Evolutionary conservation across 495 filamentous ascomycete genomes (phyloP).

Genomic region (Penicillium silybi): DNA sequence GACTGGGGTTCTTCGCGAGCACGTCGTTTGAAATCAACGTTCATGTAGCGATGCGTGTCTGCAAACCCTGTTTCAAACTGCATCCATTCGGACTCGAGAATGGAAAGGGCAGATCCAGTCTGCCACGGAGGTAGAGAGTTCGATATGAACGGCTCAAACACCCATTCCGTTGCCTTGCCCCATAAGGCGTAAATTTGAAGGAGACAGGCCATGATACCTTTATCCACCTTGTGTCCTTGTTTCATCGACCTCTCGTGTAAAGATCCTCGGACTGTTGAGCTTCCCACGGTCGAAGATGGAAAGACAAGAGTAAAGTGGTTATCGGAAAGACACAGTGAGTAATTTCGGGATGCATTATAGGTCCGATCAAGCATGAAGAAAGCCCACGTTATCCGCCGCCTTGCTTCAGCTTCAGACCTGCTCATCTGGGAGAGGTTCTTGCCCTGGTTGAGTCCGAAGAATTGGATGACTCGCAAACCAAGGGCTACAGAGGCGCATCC

Average conservation of each 20-base stretch:
- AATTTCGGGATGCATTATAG: constrained; percentile 26
- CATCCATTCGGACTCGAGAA: constrained; percentile 30
- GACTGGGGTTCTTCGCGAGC: constrained; percentile 21
- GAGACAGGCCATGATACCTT: constrained; percentile 22
- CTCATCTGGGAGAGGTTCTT: constrained; percentile 3
- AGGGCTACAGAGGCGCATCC: constrained; percentile 22
- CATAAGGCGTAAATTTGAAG: constrained; percentile 23
- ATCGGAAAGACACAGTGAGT: constrained; percentile 25
- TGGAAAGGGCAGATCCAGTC: constrained; percentile 22
- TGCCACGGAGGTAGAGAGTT: constrained; percentile 23
- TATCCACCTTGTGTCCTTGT: constrained; percentile 21
- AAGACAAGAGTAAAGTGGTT: constrained; percentile 25
- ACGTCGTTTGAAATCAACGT: constrained; percentile 25
- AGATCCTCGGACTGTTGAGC: background rate
- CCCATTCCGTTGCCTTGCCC: constrained; percentile 28
- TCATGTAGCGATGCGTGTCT: constrained; percentile 26
- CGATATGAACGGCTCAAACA: constrained; percentile 20
- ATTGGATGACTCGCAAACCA: constrained; percentile 25
- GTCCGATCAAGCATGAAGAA: constrained; percentile 31
- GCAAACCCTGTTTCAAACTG: constrained; percentile 30
- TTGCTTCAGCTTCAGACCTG: constrained; percentile 4
- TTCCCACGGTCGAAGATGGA: constrained; percentile 4
- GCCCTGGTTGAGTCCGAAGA: constrained; percentile 19
- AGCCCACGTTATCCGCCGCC: constrained; percentile 26
- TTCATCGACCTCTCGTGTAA: constrained; percentile 16